These are phyloP conservation scores for Ceratobasidium sp. DNA, from an alignment of 1,284 basidiomycete species.

Conservation along the genomic window DNA sequence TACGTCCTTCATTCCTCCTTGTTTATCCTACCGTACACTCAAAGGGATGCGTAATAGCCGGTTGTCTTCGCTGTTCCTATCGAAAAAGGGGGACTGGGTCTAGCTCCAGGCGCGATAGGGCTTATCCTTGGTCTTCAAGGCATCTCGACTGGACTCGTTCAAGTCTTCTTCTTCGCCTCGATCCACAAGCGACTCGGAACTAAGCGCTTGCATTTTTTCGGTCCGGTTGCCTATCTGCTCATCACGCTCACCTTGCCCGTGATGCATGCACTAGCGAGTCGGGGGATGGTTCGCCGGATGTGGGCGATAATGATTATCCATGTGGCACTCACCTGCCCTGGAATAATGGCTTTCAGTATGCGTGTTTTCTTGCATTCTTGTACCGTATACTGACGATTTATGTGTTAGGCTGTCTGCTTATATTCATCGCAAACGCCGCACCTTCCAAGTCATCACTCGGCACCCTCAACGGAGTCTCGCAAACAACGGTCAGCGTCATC, in stretches of 20 bases:
- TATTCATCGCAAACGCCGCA: slow-evolving; percentile 47
- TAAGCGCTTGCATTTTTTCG: slow-evolving; percentile 39
- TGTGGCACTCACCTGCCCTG: slow-evolving; percentile 16
- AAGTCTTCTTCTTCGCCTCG: slow-evolving; percentile 45
- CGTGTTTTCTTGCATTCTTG: background rate
- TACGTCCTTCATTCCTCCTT: background rate
- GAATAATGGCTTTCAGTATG: slow-evolving; percentile 47
- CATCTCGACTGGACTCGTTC: slow-evolving; percentile 37
- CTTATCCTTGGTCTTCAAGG: slow-evolving; percentile 46
- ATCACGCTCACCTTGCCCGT: slow-evolving; percentile 42
- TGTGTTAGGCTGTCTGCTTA: slow-evolving; percentile 41
- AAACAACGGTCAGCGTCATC: slow-evolving; percentile 45
- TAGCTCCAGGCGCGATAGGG: slow-evolving; percentile 44
- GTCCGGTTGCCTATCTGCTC: slow-evolving; percentile 34
- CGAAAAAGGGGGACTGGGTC: slow-evolving; percentile 46
- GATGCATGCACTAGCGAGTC: slow-evolving; percentile 40
- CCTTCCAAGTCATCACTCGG: slow-evolving; percentile 45
- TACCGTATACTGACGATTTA: background rate
- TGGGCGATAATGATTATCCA: slow-evolving; percentile 39
- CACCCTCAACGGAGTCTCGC: slow-evolving; percentile 47
- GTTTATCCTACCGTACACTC: background rate
- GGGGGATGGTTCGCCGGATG: slow-evolving; percentile 6
- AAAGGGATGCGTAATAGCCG: slow-evolving; percentile 1
- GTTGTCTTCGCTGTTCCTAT: slow-evolving; percentile 46
- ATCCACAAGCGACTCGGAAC: slow-evolving; percentile 46